Percentiles rank a stretch among this genome's conserved stretches.
phyloP scores from a whole-genome alignment of 306 rosid species.

The Parietaria judaica region DNA sequence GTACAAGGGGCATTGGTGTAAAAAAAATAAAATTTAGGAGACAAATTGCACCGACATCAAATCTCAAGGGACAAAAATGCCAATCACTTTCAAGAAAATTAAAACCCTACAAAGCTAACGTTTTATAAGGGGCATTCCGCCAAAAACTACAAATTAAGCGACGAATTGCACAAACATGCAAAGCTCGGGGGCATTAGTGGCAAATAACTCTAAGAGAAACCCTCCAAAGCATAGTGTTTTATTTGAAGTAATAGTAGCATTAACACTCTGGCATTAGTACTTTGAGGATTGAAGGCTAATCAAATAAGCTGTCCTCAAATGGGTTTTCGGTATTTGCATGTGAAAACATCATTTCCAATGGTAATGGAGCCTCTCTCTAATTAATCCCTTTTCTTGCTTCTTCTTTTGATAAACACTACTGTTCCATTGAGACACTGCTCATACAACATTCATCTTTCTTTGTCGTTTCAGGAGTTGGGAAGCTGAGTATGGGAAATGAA shows the following conservation, averaged over 20 bases:
- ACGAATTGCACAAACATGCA: too few species aligned
- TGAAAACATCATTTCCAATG: conserved; percentile 57
- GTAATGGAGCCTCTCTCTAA: conserved; percentile 29
- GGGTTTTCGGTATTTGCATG: conserved; percentile 33
- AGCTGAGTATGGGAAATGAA: conserved; percentile 72
- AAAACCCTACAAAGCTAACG: too few species aligned
- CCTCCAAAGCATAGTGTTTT: conserved; percentile 14
- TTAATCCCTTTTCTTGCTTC: neutral
- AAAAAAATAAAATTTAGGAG: too few species aligned
- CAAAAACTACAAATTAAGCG: too few species aligned
- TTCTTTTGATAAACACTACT: conserved; percentile 17
- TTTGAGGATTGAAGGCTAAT: conserved; percentile 3
- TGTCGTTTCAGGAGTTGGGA: conserved; percentile 44
- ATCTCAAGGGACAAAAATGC: too few species aligned
- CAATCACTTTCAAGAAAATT: too few species aligned
- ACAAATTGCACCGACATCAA: too few species aligned
- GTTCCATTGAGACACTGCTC: conserved; percentile 11
- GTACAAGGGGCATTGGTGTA: too few species aligned
- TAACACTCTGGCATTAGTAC: conserved; percentile 46
- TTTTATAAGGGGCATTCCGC: too few species aligned
- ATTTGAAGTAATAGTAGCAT: conserved; percentile 25
- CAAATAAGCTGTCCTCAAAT: conserved; percentile 28
- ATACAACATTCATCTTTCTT: conserved; percentile 6
- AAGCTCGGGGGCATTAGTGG: neutral
- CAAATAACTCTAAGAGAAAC: conserved; percentile 37